Evolutionary conservation across 129 eudicot genomes (phyloP).

Genomic region (Tagetes patula): DNA sequence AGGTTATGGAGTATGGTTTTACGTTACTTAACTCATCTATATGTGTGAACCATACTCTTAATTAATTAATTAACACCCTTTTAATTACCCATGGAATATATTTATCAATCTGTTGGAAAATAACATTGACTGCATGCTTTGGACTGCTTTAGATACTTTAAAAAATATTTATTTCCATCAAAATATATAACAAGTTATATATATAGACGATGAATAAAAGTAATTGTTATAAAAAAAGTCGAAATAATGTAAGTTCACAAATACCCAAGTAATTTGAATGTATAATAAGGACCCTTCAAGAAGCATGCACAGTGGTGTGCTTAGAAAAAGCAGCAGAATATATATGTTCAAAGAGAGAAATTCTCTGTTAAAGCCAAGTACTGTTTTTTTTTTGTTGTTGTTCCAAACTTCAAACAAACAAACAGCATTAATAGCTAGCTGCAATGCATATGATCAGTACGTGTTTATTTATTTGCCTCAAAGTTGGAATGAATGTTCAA

Average conservation of each 20-base stretch:
- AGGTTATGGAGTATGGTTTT: too few species aligned
- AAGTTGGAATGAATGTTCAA: constrained; percentile 8
- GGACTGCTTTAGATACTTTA: background rate
- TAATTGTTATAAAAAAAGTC: too few species aligned
- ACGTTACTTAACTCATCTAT: too few species aligned
- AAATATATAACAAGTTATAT: too few species aligned
- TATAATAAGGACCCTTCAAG: constrained; percentile 27
- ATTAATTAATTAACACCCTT: too few species aligned
- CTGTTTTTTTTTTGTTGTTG: constrained; percentile 3
- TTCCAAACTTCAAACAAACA: constrained; percentile 25
- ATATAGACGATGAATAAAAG: too few species aligned
- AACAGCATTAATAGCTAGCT: background rate
- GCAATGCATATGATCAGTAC: background rate
- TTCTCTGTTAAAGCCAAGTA: constrained; percentile 30
- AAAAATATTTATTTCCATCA: background rate
- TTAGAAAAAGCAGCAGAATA: constrained; percentile 16
- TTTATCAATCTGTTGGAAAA: too few species aligned
- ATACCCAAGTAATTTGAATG: constrained; percentile 25
- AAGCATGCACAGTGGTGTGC: constrained; percentile 28
- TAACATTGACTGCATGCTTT: background rate
- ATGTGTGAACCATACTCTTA: too few species aligned
- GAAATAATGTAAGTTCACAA: too few species aligned
- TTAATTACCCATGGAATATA: too few species aligned
- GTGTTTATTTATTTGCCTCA: background rate
- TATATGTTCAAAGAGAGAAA: constrained; percentile 26